A percentile compares a stretch with the other conserved stretches of the same genome.
phyloP scores from a whole-genome alignment of 2,329 filamentous ascomycete species.

The Aspergillus unguis region DNA sequence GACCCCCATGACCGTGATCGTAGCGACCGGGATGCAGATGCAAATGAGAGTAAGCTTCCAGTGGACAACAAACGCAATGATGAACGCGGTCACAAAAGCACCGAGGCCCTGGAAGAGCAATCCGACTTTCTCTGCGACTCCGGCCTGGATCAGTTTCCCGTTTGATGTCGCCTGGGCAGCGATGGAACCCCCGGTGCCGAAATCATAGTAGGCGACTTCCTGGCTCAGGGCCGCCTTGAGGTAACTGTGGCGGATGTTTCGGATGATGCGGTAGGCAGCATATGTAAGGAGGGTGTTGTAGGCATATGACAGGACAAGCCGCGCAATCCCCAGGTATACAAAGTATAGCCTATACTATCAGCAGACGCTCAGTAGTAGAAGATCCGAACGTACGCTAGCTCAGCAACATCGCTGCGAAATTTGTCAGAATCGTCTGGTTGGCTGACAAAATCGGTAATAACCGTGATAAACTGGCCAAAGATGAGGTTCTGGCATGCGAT shows the following conservation, averaged over 20 bases:
- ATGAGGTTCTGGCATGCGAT: conserved; percentile 11
- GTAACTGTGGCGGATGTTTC: conserved; percentile 78
- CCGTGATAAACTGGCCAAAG: conserved; percentile 7
- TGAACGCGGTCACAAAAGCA: conserved; percentile 82
- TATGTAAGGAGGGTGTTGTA: conserved; percentile 88
- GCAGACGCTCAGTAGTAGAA: conserved; percentile 15
- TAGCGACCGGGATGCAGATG: conserved; percentile 73
- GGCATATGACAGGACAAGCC: conserved; percentile 74
- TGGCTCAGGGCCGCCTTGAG: conserved; percentile 78
- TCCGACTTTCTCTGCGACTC: conserved; percentile 84
- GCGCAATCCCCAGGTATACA: conserved; percentile 76
- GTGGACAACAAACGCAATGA: conserved; percentile 85
- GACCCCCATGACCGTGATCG: conserved; percentile 70
- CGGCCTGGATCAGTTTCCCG: conserved; percentile 88
- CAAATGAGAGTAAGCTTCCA: conserved; percentile 93
- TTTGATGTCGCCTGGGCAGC: conserved; percentile 93
- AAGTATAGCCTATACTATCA: conserved; percentile 63
- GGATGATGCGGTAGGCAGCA: conserved; percentile 72
- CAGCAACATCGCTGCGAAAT: background rate
- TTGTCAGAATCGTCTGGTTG: background rate
- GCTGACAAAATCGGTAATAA: conserved; percentile 4
- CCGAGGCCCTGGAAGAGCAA: conserved; percentile 72
- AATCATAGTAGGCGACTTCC: conserved; percentile 92
- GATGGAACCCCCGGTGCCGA: conserved; percentile 85
- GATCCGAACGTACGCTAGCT: conserved; percentile 3